phyloP scores from a whole-genome alignment of 1,284 basidiomycete genomes.

The Taiwanofungus camphoratus region DNA sequence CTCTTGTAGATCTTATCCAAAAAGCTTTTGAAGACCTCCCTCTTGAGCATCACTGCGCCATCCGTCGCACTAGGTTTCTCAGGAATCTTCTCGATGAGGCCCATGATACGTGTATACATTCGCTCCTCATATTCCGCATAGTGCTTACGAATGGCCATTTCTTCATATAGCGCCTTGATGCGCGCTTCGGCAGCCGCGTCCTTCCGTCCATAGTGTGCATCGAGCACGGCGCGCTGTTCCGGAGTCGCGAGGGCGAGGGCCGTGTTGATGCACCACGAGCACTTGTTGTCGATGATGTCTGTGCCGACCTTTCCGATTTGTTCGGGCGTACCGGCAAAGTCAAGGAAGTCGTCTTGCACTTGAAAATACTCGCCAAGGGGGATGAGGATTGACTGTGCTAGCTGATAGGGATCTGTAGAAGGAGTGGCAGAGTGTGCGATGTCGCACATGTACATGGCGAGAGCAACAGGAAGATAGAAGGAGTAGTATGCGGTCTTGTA shows the following conservation, averaged over 20 bases:
- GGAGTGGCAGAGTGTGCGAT: slow-evolving; percentile 43
- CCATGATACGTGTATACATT: slow-evolving; percentile 62
- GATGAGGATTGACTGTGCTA: slow-evolving; percentile 81
- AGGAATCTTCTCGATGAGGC: slow-evolving; percentile 65
- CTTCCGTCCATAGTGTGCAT: slow-evolving; percentile 89
- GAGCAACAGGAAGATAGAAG: slow-evolving; percentile 96
- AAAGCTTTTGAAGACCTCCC: slow-evolving; percentile 81
- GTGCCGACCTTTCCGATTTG: slow-evolving; percentile 97
- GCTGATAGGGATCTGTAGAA: slow-evolving; percentile 62
- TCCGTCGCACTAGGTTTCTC: slow-evolving; percentile 34
- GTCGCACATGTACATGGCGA: slow-evolving; percentile 81
- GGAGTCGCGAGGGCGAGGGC: slow-evolving; percentile 62
- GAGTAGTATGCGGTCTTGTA: slow-evolving; percentile 99
- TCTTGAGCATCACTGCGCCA: slow-evolving; percentile 56
- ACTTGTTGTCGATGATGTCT: slow-evolving; percentile 99
- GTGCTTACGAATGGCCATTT: slow-evolving; percentile 61
- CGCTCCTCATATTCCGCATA: slow-evolving; percentile 81
- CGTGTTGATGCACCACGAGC: slow-evolving; percentile 94
- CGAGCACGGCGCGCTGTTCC: slow-evolving; percentile 52
- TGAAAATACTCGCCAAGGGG: slow-evolving; percentile 99
- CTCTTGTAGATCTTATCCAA: slow-evolving; percentile 89
- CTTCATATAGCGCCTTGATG: slow-evolving; percentile 77
- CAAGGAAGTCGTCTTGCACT: slow-evolving; percentile 96
- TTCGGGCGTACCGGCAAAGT: slow-evolving; percentile 88
- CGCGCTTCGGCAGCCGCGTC: slow-evolving; percentile 52